Base-by-base conservation (phyloP, 148 eudicot species). In the Polygonum aviculare region DNA sequence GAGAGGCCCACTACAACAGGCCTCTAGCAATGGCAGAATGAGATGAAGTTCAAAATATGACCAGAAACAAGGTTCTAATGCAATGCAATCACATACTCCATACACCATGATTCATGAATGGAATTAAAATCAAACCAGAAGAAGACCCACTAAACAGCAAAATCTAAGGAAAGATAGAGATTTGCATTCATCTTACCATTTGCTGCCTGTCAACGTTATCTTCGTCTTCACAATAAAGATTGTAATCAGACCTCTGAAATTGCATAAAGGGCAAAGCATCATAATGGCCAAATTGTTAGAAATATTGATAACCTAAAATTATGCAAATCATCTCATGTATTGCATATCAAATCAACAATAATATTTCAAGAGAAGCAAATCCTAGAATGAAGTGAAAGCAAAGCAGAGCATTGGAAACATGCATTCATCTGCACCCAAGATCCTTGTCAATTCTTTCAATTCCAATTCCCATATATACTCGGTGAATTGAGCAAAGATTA, bases 381-480 rank as follows among this genome's bases (percentile, higher is more conserved):
- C 26, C 60, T 54, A 44, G 47, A 6, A 19, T 60, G 26, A 26
- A 22, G 36, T 22, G 31, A 41, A 70, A 70, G 19, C 48, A 70
- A 7, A 15, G 10, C 4, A 41, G 48, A 71, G 33, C 31, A 69
- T 2, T 40, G 35, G 50, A 71, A 18, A 71, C 74, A n/a, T 45
- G 14, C 26, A 19, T 72, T 72, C 52, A 72, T 47, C 49, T 44
- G 33, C n/a, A 44, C 52, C 44, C 74, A n/a, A 72, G 51, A 40
- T 72, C 52, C 74, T 72, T 47, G 51, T 78, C 78, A 74, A 80
- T 78, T 80, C 83, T 73, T 82, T 71, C 81, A 77, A 80, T 69
- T 63, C 78, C 78, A 4, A 33, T 16, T 54, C 60, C 60, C 26
- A 12, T 69, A 31, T 77, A 77, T 77, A 77, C 79, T 77, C 59